A percentile compares a stretch with the other conserved stretches of the same genome.
Conservation (phyloP, 2,329 filamentous ascomycete genomes). For the Magnaporthales sp. region DNA sequence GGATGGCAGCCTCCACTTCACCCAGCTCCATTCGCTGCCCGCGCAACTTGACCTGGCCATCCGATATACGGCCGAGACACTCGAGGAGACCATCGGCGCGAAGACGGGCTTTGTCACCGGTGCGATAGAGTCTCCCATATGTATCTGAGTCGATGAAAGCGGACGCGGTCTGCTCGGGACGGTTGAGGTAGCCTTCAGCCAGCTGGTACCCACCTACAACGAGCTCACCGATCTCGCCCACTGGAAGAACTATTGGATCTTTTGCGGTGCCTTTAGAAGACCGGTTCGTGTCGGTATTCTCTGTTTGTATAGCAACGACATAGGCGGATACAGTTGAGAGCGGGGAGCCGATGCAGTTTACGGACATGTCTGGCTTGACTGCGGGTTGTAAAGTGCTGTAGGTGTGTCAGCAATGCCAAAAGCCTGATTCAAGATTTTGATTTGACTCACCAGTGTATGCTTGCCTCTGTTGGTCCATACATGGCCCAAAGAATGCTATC, state of each 20-base stretch:
- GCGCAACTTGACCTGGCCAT: conserved; percentile 78
- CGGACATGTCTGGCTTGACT: conserved; percentile 46
- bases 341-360: conserved; percentile 66
- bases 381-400: conserved; percentile 58
- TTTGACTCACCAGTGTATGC: conserved; percentile 64
- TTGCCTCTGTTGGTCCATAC: conserved; percentile 89
- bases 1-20: conserved; percentile 64
- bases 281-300: conserved; percentile 5
- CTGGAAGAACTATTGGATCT: conserved; percentile 45
- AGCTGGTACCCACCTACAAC: conserved; percentile 74
- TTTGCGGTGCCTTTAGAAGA: not conserved
- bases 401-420: not conserved
- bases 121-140: conserved; percentile 69
- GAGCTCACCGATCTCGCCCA: conserved; percentile 68
- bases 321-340: conserved; percentile 76
- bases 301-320: conserved; percentile 44
- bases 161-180: conserved; percentile 61
- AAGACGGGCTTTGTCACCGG: conserved; percentile 73
- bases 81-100: conserved; percentile 63
- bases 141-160: conserved; percentile 58
- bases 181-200: conserved; percentile 73
- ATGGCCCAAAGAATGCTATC: conserved; percentile 74
- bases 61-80: conserved; percentile 70
- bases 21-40: conserved; percentile 78
- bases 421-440: no score